These are phyloP conservation scores for Nicotiana tabacum DNA, from an alignment of 257 asterid genomes.

Conservation along the genomic window DNA sequence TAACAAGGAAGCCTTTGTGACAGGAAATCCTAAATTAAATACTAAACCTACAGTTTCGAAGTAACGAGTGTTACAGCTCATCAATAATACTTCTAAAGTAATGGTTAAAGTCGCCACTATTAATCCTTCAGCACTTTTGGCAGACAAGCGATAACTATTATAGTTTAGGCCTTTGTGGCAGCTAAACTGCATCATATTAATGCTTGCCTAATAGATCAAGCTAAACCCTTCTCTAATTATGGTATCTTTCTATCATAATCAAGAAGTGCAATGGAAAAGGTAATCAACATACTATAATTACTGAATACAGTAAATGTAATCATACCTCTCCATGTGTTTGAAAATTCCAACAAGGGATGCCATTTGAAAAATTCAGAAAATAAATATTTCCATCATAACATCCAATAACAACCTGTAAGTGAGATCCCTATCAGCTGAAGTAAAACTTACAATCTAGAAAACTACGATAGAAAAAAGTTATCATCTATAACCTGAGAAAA, in stretches of 20 bases:
- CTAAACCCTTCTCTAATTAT: background rate
- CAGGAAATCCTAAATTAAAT: too few species aligned
- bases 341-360: constrained; percentile 69
- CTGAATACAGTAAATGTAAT: background rate
- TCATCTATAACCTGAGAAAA: constrained; percentile 59
- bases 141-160: too few species aligned
- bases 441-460: constrained; percentile 5
- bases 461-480: background rate
- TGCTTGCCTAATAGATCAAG: too few species aligned
- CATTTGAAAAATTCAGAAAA: constrained; percentile 62
- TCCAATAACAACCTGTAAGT: constrained; percentile 76
- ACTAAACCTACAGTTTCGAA: too few species aligned
- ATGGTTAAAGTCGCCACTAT: too few species aligned
- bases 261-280: background rate
- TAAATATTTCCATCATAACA: constrained; percentile 76
- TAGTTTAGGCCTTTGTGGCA: too few species aligned
- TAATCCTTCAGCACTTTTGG: too few species aligned
- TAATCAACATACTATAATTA: background rate
- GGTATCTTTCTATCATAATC: background rate
- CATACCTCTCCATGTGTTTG: constrained; percentile 83
- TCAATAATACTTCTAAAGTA: too few species aligned
- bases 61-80: too few species aligned
- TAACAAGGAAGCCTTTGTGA: too few species aligned
- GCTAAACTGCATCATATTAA: too few species aligned
- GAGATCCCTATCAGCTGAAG: constrained; percentile 1